Evolutionary conservation across 2,329 filamentous ascomycete genomes (phyloP).

Genomic region (Graphiopsis chlorocephala): DNA sequence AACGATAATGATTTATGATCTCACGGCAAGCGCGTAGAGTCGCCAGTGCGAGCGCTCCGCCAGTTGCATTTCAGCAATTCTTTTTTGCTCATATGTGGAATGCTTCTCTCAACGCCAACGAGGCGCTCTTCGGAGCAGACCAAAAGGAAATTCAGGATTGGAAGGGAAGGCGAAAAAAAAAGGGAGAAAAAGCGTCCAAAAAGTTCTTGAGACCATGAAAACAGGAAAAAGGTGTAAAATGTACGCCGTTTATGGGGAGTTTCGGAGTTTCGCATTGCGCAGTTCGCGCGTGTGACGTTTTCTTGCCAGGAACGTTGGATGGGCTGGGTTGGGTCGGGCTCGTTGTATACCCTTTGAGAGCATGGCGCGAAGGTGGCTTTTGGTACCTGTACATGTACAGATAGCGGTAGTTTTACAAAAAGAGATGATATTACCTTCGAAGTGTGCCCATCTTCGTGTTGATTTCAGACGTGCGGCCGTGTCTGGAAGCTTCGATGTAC

Average conservation of each 20-base stretch:
- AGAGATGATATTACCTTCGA: not conserved
- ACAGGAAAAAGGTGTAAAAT: not conserved
- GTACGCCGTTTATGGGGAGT: not conserved
- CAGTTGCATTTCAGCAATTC: constrained; percentile 13
- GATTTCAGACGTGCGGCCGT: not conserved
- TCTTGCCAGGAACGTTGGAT: not conserved
- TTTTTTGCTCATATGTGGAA: constrained; percentile 2
- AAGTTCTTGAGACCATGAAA: constrained; percentile 3
- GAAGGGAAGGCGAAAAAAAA: not conserved
- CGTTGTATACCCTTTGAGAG: constrained; percentile 9
- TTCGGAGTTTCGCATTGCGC: not conserved
- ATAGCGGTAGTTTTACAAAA: constrained; percentile 6
- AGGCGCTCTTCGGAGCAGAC: not conserved
- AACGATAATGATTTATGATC: constrained; percentile 16
- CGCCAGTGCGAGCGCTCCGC: constrained; percentile 15
- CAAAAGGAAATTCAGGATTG: not conserved
- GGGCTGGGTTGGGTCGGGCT: not conserved
- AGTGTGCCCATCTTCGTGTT: not conserved
- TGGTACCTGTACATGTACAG: constrained; percentile 11
- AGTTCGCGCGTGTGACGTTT: not conserved
- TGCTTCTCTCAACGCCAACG: constrained; percentile 9
- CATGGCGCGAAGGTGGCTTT: not conserved
- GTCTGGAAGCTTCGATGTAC: too few species aligned
- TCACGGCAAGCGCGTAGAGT: constrained; percentile 16
- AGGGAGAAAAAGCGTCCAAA: constrained; percentile 8